These are phyloP conservation scores for Jatropha podagrica DNA, from an alignment of 441 rosid genomes.

Conservation along the genomic window DNA sequence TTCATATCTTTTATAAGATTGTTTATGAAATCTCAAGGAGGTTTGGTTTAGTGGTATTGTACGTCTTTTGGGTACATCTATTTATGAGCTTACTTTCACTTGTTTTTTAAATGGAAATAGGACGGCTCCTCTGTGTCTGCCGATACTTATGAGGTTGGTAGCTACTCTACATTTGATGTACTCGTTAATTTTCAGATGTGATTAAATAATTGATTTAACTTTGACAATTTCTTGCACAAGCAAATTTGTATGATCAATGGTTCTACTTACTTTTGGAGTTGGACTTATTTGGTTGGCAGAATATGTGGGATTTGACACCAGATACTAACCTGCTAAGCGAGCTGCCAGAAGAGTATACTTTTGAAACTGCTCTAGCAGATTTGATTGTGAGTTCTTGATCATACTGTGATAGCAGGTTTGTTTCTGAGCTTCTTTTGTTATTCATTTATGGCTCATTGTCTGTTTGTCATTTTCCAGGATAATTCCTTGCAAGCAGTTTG, in stretches of 20 bases:
- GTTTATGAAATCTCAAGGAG: too few relatives aligned
- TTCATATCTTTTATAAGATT: too few relatives aligned
- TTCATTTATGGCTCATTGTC: neutral
- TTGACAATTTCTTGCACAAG: conserved; percentile 1
- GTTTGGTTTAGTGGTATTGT: too few relatives aligned
- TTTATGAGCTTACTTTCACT: neutral
- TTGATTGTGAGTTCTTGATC: conserved; percentile 48
- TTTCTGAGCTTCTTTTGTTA: neutral
- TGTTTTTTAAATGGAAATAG: conserved; percentile 29
- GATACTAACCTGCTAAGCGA: conserved; percentile 54
- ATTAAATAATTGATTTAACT: neutral
- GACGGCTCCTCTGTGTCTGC: conserved; percentile 45
- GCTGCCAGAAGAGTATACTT: conserved; percentile 61
- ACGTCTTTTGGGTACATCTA: neutral
- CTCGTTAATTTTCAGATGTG: neutral
- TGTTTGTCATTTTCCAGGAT: conserved; percentile 45
- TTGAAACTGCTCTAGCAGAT: conserved; percentile 79
- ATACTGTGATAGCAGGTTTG: conserved; percentile 3
- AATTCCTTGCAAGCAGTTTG: conserved; percentile 87
- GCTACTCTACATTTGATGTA: neutral
- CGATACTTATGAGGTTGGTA: conserved; percentile 53
- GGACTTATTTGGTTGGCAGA: conserved; percentile 35
- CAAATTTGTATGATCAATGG: neutral
- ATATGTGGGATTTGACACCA: conserved; percentile 85
- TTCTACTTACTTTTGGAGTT: conserved; percentile 15